Evolutionary conservation across 306 rosid genomes (phyloP), one percentile per base, ranked within the genome.

Genomic region (Cicer yamashitae): DNA sequence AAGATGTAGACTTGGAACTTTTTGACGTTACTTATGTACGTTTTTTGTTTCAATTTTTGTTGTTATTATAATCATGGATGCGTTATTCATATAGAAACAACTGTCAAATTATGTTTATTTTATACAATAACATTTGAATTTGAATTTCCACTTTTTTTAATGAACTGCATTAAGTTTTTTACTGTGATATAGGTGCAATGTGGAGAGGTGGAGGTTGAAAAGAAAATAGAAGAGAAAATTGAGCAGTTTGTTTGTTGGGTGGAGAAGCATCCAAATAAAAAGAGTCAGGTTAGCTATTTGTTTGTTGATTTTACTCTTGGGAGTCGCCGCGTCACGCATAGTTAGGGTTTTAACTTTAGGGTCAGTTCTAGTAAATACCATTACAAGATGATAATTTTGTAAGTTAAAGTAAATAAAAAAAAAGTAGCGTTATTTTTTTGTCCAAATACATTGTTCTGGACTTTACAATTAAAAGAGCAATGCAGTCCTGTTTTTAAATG

Each of bases 241-340:
- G 99, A 89, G 75, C 99, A 96, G 77, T 96, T 90, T 71, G 75
- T 96, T 80, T 76, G 81, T 81, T 96, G 99, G 99, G 99, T 89
- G 53, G 99, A 96, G 91, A 96, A 92, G 76, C 99, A 96, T 84
- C 99, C 97, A 1, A 89, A 96, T 88, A 96, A 90, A 78, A 96
- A 92, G 85, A 96, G 97, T 77, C 97, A 92, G 98, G 99, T 96
- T 43, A 79, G 88, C 44, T 2, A 39, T 54, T 82, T 78, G 65
- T 6, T 68, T 15, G 1, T 73, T 52, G 67, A 18, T 50, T 64
- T 44, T 41, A 0, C 8, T 17, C 38, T 63, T n/a, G 17, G 57
- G 20, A n/a, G 9, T 14, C 18, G 6, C 14, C 0, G 22, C 8
- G 5, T 52, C 18, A 0, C 3, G 8, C 10, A 7, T 52, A 14